Evolutionary conservation across 2,329 filamentous ascomycete species (phyloP), one percentile per base, ranked within the genome.

Genomic region (Fusarium citri): DNA sequence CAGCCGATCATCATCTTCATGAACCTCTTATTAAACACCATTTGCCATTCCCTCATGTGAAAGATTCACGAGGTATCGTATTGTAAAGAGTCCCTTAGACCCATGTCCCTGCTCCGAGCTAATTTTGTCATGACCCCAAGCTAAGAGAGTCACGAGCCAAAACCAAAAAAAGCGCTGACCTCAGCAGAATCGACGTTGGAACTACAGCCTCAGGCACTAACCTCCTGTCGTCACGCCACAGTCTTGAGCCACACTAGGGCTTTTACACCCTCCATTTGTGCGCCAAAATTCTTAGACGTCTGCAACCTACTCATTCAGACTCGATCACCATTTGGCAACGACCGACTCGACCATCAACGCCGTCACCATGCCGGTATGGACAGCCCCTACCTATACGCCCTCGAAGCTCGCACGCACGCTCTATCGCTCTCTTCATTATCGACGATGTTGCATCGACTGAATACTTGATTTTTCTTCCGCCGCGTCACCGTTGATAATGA

Each of bases 351-450:
- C 76, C 78, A 77, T 73, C 75, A 79, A 77, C 76, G 74, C 73
- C 78, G 76, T 74, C 79, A 82, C 79, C 75, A 82, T 82, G 80
- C 79, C 80, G 78, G 80, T 82, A 82, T 72, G 80, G 37, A 67
- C 63, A 69, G 56, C 56, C 59, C 51, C 57, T 55, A 56, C 6
- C 42, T 53, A 41, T 53, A 45, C 37, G 23, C 51, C 56, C 54
- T 55, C 30, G 50, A 42, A 48, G 58, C 49, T 50, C 53, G 57
- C 56, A 40, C 28, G 30, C 43, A 50, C 54, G 54, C 15, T 53
- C 49, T 53, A n/a, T 40, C 61, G 50, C 49, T 60, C 26, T 66
- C 55, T 59, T 68, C 43, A 61, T 64, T 34, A 64, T 57, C 55
- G 69, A 61, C 55, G 34, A 60, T 55, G 34, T 28, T 55, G 45